phyloP scores from a whole-genome alignment of 768 basidiomycete species.

The Crassisporium funariophilum region DNA sequence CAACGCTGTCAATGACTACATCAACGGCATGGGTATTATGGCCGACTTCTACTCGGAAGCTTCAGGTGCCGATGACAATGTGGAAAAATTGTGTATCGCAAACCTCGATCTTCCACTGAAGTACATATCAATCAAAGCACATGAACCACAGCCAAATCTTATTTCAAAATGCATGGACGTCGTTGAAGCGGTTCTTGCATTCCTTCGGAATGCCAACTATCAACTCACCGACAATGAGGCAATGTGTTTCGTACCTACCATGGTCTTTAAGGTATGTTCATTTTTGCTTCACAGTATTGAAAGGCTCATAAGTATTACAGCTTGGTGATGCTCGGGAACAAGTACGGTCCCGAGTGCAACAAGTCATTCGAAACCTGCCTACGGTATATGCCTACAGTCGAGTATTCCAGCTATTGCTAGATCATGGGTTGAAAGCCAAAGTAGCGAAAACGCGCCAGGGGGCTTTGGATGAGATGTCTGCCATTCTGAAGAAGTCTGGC shows the following conservation, averaged over 20 bases:
- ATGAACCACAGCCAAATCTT: constrained; percentile 90
- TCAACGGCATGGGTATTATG: constrained; percentile 73
- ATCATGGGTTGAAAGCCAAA: constrained; percentile 87
- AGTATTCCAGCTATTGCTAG: constrained; percentile 83
- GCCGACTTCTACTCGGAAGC: constrained; percentile 73
- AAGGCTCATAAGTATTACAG: constrained; percentile 39
- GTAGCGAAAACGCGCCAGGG: constrained; percentile 92
- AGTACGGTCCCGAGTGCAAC: constrained; percentile 76
- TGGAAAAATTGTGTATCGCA: constrained; percentile 70
- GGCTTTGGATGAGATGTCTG: constrained; percentile 77
- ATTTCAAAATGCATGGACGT: constrained; percentile 87
- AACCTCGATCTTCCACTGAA: constrained; percentile 93
- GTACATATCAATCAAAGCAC: constrained; percentile 87
- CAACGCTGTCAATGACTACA: constrained; percentile 90
- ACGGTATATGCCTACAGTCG: constrained; percentile 94
- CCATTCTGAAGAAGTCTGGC: constrained; percentile 79
- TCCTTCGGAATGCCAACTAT: constrained; percentile 72
- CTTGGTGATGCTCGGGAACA: constrained; percentile 91
- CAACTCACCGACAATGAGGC: constrained; percentile 88
- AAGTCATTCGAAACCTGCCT: constrained; percentile 81
- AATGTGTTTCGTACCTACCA: constrained; percentile 82
- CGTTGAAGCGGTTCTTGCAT: constrained; percentile 74
- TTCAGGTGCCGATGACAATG: constrained; percentile 55
- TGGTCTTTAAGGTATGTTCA: constrained; percentile 79
- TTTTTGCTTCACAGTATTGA: neutral